Evolutionary conservation across 768 basidiomycete genomes (phyloP).

Genomic region (Mycena crocata): DNA sequence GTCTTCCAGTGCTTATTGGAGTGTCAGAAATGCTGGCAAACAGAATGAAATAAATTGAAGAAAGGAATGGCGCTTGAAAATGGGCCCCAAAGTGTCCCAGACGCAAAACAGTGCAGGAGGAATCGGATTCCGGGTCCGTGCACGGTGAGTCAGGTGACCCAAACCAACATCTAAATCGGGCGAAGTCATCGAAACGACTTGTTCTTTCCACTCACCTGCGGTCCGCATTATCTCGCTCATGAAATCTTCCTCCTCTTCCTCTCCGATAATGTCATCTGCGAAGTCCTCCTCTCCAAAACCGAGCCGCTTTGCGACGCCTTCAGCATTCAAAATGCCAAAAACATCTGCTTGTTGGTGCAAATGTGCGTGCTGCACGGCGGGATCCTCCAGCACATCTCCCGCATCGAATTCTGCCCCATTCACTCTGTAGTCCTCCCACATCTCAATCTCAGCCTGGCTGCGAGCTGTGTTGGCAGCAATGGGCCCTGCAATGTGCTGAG

Average conservation of each 20-base stretch:
- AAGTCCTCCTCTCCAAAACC: not conserved
- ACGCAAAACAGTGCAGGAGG: too few relatives aligned
- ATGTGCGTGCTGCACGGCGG: too few relatives aligned
- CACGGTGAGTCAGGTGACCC: not conserved
- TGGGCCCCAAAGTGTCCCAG: too few relatives aligned
- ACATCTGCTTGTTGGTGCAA: slow-evolving; percentile 8
- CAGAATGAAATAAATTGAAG: too few relatives aligned
- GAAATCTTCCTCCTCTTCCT: slow-evolving; percentile 14
- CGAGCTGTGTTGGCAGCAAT: not conserved
- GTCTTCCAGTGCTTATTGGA: slow-evolving; percentile 34
- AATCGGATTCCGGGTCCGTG: too few relatives aligned
- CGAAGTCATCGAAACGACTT: not conserved
- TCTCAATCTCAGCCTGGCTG: not conserved
- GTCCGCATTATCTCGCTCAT: slow-evolving; percentile 9
- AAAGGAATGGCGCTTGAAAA: too few relatives aligned
- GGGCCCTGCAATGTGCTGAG: not conserved
- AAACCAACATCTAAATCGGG: not conserved
- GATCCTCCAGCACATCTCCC: not conserved
- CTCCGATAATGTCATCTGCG: not conserved
- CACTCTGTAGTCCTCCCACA: slow-evolving; percentile 8
- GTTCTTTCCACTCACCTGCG: slow-evolving; percentile 6
- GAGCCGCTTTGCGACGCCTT: not conserved
- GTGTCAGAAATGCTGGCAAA: too few relatives aligned
- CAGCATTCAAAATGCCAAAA: slow-evolving; percentile 7
- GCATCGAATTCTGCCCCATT: slow-evolving; percentile 4